Evolutionary conservation across 1,139 yeast genomes (phyloP).

Genomic region (Spencermartinsiella ligniputridi): DNA sequence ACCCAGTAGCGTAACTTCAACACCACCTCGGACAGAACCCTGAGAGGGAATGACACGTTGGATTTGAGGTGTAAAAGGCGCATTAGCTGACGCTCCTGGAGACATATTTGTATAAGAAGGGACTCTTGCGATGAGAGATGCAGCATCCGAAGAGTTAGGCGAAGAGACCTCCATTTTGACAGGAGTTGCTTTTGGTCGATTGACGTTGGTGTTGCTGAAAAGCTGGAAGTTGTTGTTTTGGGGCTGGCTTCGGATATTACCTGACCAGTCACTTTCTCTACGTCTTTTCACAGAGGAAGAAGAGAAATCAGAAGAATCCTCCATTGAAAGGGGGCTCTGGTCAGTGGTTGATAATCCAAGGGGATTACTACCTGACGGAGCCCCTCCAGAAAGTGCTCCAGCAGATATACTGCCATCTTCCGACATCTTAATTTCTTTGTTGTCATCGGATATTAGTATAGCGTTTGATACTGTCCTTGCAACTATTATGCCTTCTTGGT

Average conservation of each 20-base stretch:
- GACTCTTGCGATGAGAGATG: neutral
- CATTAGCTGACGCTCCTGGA: neutral
- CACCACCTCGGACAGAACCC: constrained; percentile 94
- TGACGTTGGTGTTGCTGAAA: constrained; percentile 2
- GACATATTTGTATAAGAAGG: neutral
- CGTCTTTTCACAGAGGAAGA: constrained; percentile 24
- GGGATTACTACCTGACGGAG: neutral
- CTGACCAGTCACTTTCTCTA: constrained; percentile 25
- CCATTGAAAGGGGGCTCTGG: constrained; percentile 22
- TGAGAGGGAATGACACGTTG: constrained; percentile 90
- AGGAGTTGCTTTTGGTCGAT: neutral
- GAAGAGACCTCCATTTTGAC: constrained; percentile 11
- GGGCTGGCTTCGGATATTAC: constrained; percentile 9
- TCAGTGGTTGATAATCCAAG: constrained; percentile 1
- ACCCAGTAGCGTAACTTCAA: constrained; percentile 87
- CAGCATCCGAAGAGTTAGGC: constrained; percentile 19
- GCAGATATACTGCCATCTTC: constrained; percentile 1
- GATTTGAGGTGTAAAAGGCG: constrained; percentile 32
- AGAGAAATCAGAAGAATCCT: constrained; percentile 27
- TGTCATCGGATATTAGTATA: constrained; percentile 90
- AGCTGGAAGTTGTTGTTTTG: neutral
- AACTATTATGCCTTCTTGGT: constrained; percentile 54
- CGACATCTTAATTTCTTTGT: constrained; percentile 44
- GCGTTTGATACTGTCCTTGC: constrained; percentile 71
- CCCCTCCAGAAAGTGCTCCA: neutral